These are phyloP conservation scores for Colletotrichum magnum DNA, from an alignment of 2,329 filamentous ascomycete species.

Conservation along the genomic window DNA sequence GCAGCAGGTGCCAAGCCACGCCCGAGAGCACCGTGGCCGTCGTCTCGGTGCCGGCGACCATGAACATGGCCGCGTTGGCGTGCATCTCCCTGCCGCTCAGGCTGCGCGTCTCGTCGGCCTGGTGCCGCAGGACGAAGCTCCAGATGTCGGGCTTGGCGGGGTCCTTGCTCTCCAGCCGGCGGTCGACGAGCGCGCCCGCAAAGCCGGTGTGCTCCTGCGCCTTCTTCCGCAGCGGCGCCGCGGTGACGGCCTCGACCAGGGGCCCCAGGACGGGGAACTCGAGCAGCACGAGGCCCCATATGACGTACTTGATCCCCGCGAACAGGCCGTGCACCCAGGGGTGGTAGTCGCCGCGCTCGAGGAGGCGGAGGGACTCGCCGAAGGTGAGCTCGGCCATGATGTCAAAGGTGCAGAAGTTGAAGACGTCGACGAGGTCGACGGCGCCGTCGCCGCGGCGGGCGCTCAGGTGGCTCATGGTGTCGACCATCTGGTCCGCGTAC, in stretches of 20 bases:
- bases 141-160: slow-evolving; percentile 38
- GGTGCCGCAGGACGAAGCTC: slow-evolving; percentile 28
- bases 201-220: slow-evolving; percentile 33
- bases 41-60: slow-evolving; percentile 60
- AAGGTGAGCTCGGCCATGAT: slow-evolving; percentile 49
- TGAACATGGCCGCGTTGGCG: slow-evolving; percentile 43
- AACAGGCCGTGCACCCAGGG: slow-evolving; percentile 47
- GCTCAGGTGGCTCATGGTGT: slow-evolving; percentile 46
- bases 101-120: neutral
- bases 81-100: slow-evolving; percentile 25
- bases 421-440: slow-evolving; percentile 40
- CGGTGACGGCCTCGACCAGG: slow-evolving; percentile 20
- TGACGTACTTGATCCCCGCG: slow-evolving; percentile 22
- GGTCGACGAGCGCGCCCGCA: slow-evolving; percentile 28
- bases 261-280: slow-evolving; percentile 34
- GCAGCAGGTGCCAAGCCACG: slow-evolving; percentile 55
- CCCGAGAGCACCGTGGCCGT: slow-evolving; percentile 60
- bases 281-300: slow-evolving; percentile 32
- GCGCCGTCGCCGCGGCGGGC: slow-evolving; percentile 1
- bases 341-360: slow-evolving; percentile 44
- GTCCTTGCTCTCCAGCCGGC: slow-evolving; percentile 8
- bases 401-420: slow-evolving; percentile 48
- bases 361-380: slow-evolving; percentile 47
- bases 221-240: slow-evolving; percentile 26
- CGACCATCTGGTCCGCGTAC: slow-evolving; percentile 57